phyloP scores from a whole-genome alignment of 2,329 filamentous ascomycete genomes.

The Leptodontidium sp. region DNA sequence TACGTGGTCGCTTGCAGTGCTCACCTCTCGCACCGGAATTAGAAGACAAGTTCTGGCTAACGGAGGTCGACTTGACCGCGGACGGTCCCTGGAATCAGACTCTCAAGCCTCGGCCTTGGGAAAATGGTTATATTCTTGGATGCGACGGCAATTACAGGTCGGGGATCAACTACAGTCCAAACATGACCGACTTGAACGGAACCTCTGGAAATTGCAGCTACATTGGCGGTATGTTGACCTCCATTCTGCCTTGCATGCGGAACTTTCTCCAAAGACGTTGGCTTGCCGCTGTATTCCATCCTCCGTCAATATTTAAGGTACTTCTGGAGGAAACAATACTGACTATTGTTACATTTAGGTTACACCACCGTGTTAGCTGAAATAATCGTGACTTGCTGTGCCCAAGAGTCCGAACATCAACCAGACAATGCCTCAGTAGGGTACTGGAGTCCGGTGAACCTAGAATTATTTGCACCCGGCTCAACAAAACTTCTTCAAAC shows the following conservation, averaged over 20 bases:
- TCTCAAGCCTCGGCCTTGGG: not conserved
- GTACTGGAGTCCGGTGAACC: not conserved
- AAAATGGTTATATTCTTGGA: not conserved
- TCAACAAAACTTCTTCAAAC: not conserved
- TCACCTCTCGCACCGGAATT: not conserved
- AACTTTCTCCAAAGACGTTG: not conserved
- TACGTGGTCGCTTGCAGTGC: not conserved
- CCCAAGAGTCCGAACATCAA: not conserved
- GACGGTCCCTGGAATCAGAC: not conserved
- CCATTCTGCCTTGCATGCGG: not conserved
- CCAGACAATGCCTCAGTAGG: constrained; percentile 2
- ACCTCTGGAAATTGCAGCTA: not conserved
- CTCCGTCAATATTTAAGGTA: too few species aligned
- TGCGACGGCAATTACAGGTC: not conserved
- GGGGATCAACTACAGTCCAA: not conserved
- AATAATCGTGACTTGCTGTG: constrained; percentile 5
- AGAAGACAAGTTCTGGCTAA: not conserved
- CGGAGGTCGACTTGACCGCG: not conserved
- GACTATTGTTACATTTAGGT: not conserved
- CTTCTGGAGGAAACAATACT: not conserved
- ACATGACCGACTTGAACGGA: not conserved
- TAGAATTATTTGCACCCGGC: not conserved
- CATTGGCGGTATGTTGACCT: not conserved
- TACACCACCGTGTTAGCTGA: not conserved
- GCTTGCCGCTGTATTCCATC: not conserved